phyloP scores from a whole-genome alignment of 2,329 filamentous ascomycete species.

The Phyllosticta citrichinensis region DNA sequence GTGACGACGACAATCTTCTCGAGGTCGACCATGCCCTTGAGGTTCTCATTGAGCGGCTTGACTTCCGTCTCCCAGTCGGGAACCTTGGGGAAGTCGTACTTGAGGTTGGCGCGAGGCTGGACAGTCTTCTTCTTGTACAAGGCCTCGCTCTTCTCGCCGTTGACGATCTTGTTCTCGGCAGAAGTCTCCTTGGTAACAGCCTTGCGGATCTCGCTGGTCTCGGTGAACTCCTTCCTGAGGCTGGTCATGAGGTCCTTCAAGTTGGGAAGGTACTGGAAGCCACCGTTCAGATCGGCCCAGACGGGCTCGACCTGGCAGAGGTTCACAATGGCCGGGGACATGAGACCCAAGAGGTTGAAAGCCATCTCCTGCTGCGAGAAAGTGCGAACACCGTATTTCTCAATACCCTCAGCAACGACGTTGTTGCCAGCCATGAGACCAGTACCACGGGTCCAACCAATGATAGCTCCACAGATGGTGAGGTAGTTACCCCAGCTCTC shows the following conservation, averaged over 20 bases:
- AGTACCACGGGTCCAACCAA: constrained; percentile 97
- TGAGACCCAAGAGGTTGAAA: constrained; percentile 92
- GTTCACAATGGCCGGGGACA: constrained; percentile 89
- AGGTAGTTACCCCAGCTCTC: constrained; percentile 97
- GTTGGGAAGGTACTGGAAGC: constrained; percentile 93
- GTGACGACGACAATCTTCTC: constrained; percentile 97
- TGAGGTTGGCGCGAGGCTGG: constrained; percentile 92
- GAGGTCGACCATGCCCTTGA: constrained; percentile 97
- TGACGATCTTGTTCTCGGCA: constrained; percentile 94
- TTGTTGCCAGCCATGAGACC: constrained; percentile 98
- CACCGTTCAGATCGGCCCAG: constrained; percentile 94
- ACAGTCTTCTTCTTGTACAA: constrained; percentile 92
- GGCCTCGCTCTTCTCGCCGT: constrained; percentile 83
- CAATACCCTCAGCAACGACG: constrained; percentile 90
- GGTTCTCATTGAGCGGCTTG: constrained; percentile 73
- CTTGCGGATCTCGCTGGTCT: constrained; percentile 85
- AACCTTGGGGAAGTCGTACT: constrained; percentile 85
- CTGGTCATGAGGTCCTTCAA: constrained; percentile 90
- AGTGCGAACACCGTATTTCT: constrained; percentile 91
- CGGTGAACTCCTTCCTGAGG: constrained; percentile 87
- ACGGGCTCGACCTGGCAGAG: constrained; percentile 93
- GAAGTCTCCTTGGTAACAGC: constrained; percentile 93
- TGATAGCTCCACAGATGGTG: constrained; percentile 95
- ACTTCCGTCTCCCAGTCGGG: constrained; percentile 90
- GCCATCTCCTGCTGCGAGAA: constrained; percentile 99